Base-by-base conservation (phyloP, 2,329 filamentous ascomycete genomes). In the Fusarium goolgardi region DNA sequence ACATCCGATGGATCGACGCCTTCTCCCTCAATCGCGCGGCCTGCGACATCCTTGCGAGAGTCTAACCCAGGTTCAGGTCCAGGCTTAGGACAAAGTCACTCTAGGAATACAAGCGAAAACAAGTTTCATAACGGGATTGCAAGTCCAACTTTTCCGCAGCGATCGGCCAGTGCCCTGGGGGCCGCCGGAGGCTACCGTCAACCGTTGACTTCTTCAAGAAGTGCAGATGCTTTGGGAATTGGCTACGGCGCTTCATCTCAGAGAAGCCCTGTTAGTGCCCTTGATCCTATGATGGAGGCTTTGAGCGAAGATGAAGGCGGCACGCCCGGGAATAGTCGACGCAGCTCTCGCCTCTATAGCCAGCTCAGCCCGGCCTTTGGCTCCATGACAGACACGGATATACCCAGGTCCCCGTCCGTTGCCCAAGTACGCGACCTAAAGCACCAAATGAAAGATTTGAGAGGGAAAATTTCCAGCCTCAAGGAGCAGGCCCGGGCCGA, bases 401-500 rank as follows among this genome's bases (percentile, higher is more conserved):
- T 90, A 11, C 86, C 86, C 27, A 85, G 92, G 20, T 90, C 91
- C 4, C 84, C 88, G 16, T 95, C 93, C 1, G 88, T 88, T n/a
- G 85, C 90, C 16, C 90, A 92, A 73, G 88, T 92, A 74, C 88
- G 90, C 11, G 86, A 87, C 52, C 82, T 97, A 43, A 92, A 93
- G 63, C 90, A 93, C 69, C 93, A 97, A 76, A 92, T 97, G 86
- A 89, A 91, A 57, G 93, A 91, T 54, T 83, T 97, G 46, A 94
- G 94, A 75, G 92, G 91, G 62, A 93, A 93, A 73, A 94, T 97
- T 35, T 94, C 93, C 2, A 91, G 84, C 18, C 79, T 97, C 41
- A 91, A 92, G 71, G 89, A 94, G 65, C 90, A 93, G 71, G 91
- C 92, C 0, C 87, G 91, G 21, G 91, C 91, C 59, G 94, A 97